Base-by-base conservation (phyloP, 2,329 filamentous ascomycete species). In the Simplicillium sp. region DNA sequence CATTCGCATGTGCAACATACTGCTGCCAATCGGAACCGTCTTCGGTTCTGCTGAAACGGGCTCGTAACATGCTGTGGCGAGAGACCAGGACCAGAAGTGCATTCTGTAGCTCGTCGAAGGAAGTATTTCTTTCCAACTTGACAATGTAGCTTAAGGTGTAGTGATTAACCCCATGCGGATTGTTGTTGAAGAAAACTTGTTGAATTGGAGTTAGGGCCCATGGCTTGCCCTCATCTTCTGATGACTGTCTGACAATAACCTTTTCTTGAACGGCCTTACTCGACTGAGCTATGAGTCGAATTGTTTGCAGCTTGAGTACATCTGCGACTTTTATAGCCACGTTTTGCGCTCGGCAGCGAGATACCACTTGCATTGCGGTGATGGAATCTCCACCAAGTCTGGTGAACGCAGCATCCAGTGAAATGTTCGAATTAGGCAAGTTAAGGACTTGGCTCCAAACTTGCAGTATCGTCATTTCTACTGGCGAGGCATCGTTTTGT, bases 351-450 rank as follows among this genome's bases (percentile, higher is more conserved):
- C 37, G 36, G 33, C 37, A 35, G 11, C 16, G 32, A 11, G 33
- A 34, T 9, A 39, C 18, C 11, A 43, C 14, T 20, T 43, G 35
- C 41, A 43, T 43, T 6, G 41, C 37, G 3, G 35, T 36, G n/a
- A 43, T 43, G 11, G 41, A 43, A 25, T 43, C 41, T 8, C 41
- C 41, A 11, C 41, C 41, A 9, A 43, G 7, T 7, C 37, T 15
- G 5, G 39, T 15, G 15, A 43, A 43, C 4, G 41, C 17, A n/a
- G 14, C 28, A 13, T 18, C 11, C 14, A 36, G 18, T 12, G 17
- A 17, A 7, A 41, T 36, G 16, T 25, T n/a, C 6, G 16, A n/a
- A 28, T 5, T 17, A 29, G 32, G n/a, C 13, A 41, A 14, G 31
- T 33, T 33, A 5, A 33, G 31, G 12, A 33, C 31, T 33, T 13